Evolutionary conservation across 352 stramenopile species (phyloP).

Genomic region (Phytophthora agathidicida): DNA sequence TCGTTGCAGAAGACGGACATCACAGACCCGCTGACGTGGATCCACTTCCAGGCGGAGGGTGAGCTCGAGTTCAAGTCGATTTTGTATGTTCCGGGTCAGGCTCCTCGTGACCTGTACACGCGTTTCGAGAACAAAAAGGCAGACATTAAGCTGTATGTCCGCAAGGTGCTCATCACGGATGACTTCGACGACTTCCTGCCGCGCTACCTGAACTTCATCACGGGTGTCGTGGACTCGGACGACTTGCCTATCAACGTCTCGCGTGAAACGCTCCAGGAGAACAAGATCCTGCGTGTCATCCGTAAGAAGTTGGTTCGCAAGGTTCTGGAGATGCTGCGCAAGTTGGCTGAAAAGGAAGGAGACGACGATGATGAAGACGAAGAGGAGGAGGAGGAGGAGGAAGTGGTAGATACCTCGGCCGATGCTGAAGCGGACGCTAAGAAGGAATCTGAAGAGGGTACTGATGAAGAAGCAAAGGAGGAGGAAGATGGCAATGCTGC

Average conservation of each 20-base stretch:
- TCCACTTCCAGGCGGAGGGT: constrained; percentile 99
- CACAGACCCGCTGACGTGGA: constrained; percentile 94
- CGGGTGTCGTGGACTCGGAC: constrained; percentile 99
- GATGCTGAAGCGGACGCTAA: constrained; percentile 68
- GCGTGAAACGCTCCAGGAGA: constrained; percentile 99
- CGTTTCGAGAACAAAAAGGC: constrained; percentile 93
- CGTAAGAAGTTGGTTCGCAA: constrained; percentile 99
- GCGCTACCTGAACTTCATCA: constrained; percentile 98
- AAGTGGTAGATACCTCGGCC: constrained; percentile 49
- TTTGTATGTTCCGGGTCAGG: constrained; percentile 95
- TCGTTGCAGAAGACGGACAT: constrained; percentile 91
- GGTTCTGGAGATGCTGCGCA: constrained; percentile 98
- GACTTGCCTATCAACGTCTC: constrained; percentile 99
- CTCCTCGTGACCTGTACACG: constrained; percentile 89
- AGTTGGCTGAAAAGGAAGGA: constrained; percentile 92
- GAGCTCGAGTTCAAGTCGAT: constrained; percentile 99
- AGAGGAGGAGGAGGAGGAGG: constrained; percentile 59
- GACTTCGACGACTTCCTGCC: constrained; percentile 98
- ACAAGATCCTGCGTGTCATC: constrained; percentile 99
- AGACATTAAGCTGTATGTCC: constrained; percentile 97
- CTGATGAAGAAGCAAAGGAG: constrained; percentile 52
- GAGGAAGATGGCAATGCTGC: constrained; percentile 74
- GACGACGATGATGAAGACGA: constrained; percentile 69
- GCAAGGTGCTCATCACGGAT: constrained; percentile 99
- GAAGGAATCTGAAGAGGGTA: constrained; percentile 76